Percentiles rank a stretch among this genome's conserved stretches.
Evolutionary conservation across 352 stramenopile genomes (phyloP).

Genomic region (Aphanomyces cochlioides): DNA sequence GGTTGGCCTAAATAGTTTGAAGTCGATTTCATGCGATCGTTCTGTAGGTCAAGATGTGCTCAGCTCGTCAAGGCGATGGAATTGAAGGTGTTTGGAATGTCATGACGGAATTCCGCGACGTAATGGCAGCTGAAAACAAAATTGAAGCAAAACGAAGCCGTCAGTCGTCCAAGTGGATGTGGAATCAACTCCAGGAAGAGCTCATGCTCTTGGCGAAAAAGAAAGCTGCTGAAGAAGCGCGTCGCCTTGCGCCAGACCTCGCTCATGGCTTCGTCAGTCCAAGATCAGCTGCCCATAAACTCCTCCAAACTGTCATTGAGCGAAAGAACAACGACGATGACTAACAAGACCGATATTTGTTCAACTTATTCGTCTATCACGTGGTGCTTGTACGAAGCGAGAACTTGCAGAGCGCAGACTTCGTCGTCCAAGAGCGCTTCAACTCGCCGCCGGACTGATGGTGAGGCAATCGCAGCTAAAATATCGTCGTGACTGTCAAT

Average conservation of each 20-base stretch:
- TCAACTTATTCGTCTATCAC: too few species aligned
- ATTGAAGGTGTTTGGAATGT: constrained; percentile 70
- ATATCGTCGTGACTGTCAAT: constrained; percentile 76
- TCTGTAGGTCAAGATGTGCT: constrained; percentile 64
- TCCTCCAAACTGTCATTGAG: constrained; percentile 59
- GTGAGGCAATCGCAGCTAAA: constrained; percentile 39
- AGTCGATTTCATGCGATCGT: constrained; percentile 1
- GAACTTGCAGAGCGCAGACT: constrained; percentile 73
- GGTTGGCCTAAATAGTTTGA: constrained; percentile 26
- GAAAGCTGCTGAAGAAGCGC: constrained; percentile 45
- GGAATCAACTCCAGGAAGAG: constrained; percentile 73
- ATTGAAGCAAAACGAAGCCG: constrained; percentile 62
- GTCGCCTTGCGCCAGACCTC: constrained; percentile 59
- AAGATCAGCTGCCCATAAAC: constrained; percentile 50
- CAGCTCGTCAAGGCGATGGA: constrained; percentile 58
- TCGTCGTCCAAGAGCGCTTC: constrained; percentile 63
- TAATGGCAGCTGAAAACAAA: constrained; percentile 59
- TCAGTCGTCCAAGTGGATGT: constrained; percentile 80
- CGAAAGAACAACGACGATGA: not conserved
- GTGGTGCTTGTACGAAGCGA: constrained; percentile 49
- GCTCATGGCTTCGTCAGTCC: constrained; percentile 62
- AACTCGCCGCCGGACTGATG: too few species aligned
- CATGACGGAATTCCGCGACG: constrained; percentile 53
- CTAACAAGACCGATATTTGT: too few species aligned
- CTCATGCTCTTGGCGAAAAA: constrained; percentile 60